A percentile compares a stretch with the other conserved stretches of the same genome.
phyloP scores from a whole-genome alignment of 495 filamentous ascomycete species.

The Aspergillus nidulans region DNA sequence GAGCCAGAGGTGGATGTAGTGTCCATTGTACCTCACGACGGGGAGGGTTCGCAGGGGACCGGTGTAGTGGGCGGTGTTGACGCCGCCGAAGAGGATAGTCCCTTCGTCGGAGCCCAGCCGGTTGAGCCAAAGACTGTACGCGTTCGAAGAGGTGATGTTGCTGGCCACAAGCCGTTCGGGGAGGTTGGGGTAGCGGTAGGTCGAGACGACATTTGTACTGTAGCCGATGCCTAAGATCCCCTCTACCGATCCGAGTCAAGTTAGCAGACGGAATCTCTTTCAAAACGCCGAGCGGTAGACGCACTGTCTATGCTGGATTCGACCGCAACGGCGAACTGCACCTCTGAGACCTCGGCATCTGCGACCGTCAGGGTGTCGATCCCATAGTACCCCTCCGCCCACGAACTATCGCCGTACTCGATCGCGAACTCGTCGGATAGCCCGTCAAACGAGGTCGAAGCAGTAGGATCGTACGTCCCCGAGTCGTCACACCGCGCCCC shows the following conservation, averaged over 20 bases:
- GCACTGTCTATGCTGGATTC: constrained; percentile 45
- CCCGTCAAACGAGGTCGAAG: constrained; percentile 65
- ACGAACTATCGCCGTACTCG: constrained; percentile 71
- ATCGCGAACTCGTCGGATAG: constrained; percentile 70
- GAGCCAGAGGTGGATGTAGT: constrained; percentile 68
- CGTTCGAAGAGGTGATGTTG: constrained; percentile 59
- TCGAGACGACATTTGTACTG: neutral
- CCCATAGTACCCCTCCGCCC: constrained; percentile 69
- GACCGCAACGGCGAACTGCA: constrained; percentile 77
- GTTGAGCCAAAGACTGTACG: constrained; percentile 85
- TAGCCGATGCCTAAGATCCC: constrained; percentile 88
- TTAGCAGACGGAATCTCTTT: neutral
- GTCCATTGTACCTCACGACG: constrained; percentile 46
- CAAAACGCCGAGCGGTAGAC: no score
- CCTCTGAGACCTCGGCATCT: constrained; percentile 46
- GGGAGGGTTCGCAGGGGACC: constrained; percentile 68
- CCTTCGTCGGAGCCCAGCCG: constrained; percentile 68
- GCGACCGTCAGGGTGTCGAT: constrained; percentile 68
- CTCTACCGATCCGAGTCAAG: constrained; percentile 30
- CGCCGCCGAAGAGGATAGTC: constrained; percentile 79
- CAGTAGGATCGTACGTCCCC: constrained; percentile 52
- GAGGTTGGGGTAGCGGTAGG: constrained; percentile 3
- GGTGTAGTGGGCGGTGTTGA: constrained; percentile 70
- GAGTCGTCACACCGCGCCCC: constrained; percentile 42
- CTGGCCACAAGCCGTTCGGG: constrained; percentile 1